Evolutionary conservation across 2,329 filamentous ascomycete genomes (phyloP), one percentile per base, ranked within the genome.

Genomic region (Cordyceps militaris): DNA sequence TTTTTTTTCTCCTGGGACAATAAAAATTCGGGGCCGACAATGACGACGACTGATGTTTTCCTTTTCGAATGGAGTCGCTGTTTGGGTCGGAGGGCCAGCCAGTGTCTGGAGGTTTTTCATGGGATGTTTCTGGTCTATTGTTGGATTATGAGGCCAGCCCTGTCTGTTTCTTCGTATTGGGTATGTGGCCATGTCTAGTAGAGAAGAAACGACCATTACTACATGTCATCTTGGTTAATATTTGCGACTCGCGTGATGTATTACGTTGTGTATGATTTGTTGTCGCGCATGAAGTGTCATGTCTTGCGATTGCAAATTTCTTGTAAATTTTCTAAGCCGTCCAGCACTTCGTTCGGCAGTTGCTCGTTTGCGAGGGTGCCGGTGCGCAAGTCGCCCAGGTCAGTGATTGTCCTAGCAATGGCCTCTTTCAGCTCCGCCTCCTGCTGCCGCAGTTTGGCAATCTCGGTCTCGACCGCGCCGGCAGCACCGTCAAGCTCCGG

Each of bases 381-480:
- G 66, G 94, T 93, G 47, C 89, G 84, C 57, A 96, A 77, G 71
- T 95, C 89, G 70, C 90, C 95, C 68, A 96, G 74, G 49, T 82
- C 83, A 32, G 87, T 87, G 16, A 94, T 80, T 0, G 80, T 86
- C 57, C 83, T 79, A 62, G 79, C 79, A 53, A 94, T 79, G 11
- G 83, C 80, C 4, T 79, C 75, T 6, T 88, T 70, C 3, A 91
- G 73, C 1, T 70, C 69, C 0, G 78, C 76, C 55, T 87, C 83
- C 63, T 93, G 86, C 34, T 80, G 74, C 63, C 89, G 82, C 4
- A 92, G 75, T 40, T 74, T 76, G 59, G 78, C 74, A 57, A 93
- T 83, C 66, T 94, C 87, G 21, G 77, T 77, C 66, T 91, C 83
- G 28, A 96, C 73, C 59, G 83, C 82, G 16, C 74, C 71, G 42